Conservation (phyloP, 768 basidiomycete species). For the Phlegmacium glaucopus region DNA sequence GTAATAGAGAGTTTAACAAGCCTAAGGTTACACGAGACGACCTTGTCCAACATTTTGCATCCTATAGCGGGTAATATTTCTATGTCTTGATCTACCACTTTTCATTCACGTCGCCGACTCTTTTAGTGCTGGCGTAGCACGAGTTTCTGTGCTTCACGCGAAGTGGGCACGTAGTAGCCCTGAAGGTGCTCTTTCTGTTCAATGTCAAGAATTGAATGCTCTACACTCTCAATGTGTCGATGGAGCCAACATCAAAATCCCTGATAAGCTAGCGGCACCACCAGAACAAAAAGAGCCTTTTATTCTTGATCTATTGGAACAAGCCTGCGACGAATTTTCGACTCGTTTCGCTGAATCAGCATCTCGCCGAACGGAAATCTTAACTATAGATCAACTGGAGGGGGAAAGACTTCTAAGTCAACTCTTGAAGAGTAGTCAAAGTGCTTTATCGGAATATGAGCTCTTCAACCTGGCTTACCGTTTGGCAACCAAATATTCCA, state of each 20-base stretch:
- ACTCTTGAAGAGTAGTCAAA: constrained; percentile 48
- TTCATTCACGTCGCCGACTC: neutral
- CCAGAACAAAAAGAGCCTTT: constrained; percentile 43
- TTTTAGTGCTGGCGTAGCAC: constrained; percentile 52
- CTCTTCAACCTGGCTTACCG: constrained; percentile 48
- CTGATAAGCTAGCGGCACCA: constrained; percentile 49
- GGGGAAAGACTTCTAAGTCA: constrained; percentile 39
- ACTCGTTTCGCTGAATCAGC: constrained; percentile 33
- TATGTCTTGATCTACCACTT: no score
- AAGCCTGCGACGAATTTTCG: constrained; percentile 44
- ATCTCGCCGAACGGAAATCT: constrained; percentile 18
- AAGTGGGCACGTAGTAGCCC: constrained; percentile 58
- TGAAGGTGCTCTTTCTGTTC: constrained; percentile 53
- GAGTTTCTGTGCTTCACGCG: constrained; percentile 51
- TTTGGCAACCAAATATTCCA: constrained; percentile 39
- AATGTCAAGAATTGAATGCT: constrained; percentile 72
- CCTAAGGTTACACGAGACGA: constrained; percentile 50
- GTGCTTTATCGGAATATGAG: constrained; percentile 60
- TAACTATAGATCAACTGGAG: constrained; percentile 27
- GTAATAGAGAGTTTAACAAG: constrained; percentile 50
- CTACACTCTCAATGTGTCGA: constrained; percentile 70
- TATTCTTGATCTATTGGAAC: constrained; percentile 51
- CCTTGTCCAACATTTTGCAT: constrained; percentile 62
- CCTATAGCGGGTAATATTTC: constrained; percentile 57
- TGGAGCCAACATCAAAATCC: constrained; percentile 58